Percentiles rank a stretch among this genome's conserved stretches.
phyloP scores from a whole-genome alignment of 345 rosid genomes.

The Eucalyptus paniculata region DNA sequence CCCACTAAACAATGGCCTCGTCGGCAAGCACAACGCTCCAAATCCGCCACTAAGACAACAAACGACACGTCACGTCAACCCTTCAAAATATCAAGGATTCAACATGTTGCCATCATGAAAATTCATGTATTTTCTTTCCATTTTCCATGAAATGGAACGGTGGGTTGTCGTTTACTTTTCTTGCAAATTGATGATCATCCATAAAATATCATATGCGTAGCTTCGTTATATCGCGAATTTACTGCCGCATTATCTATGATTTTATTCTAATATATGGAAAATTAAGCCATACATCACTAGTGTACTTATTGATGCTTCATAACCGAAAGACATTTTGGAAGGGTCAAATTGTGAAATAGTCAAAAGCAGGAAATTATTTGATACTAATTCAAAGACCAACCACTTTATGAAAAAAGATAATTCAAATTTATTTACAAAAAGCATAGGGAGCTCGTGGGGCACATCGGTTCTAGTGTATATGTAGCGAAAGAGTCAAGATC shows the following conservation, averaged over 20 bases:
- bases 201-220: background rate
- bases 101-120: background rate
- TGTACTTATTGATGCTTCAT: background rate
- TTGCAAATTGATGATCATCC: background rate
- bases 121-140: background rate
- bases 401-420: no score
- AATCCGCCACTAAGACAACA: background rate
- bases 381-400: background rate
- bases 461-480: background rate
- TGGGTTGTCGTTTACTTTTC: background rate
- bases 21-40: background rate
- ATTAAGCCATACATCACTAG: background rate
- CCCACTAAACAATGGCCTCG: background rate
- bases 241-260: no score
- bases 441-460: background rate
- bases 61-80: background rate
- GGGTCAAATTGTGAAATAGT: fast-evolving
- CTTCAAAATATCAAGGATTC: background rate
- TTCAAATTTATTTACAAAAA: background rate
- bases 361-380: no score
- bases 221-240: background rate
- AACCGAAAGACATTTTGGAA: no score
- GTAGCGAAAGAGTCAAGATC: background rate
- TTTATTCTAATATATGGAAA: background rate
- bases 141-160: background rate